Percentiles rank a stretch among this genome's conserved stretches.
phyloP scores from a whole-genome alignment of 2,329 filamentous ascomycete genomes.

The Microdochium trichocladiopsis region DNA sequence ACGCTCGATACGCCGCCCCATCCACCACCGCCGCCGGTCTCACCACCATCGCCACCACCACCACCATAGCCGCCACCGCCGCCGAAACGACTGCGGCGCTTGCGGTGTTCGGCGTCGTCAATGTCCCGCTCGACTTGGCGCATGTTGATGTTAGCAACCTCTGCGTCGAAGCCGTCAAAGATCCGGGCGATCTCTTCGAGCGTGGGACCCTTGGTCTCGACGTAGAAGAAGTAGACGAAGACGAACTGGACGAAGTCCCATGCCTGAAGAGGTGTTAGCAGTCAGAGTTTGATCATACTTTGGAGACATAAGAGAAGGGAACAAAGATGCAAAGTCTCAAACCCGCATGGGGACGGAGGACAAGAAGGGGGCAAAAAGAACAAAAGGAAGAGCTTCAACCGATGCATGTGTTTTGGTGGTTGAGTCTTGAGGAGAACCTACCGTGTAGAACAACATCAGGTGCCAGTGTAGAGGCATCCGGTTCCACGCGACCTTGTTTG shows the following conservation, averaged over 20 bases:
- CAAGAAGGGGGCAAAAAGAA: too few relatives aligned
- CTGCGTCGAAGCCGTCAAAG: slow-evolving; percentile 58
- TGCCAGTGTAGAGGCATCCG: slow-evolving; percentile 54
- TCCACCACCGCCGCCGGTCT: not conserved
- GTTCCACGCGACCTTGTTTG: slow-evolving; percentile 57
- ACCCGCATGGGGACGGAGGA: too few relatives aligned
- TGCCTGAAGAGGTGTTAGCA: slow-evolving; percentile 17
- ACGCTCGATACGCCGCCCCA: not conserved
- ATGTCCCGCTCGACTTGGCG: slow-evolving; percentile 50
- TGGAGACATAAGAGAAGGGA: slow-evolving; percentile 2
- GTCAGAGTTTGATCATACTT: slow-evolving; percentile 2
- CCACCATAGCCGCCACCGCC: not conserved
- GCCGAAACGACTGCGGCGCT: not conserved
- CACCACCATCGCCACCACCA: not conserved
- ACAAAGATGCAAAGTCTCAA: too few relatives aligned
- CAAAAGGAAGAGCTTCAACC: too few relatives aligned
- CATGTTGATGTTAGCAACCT: slow-evolving; percentile 44
- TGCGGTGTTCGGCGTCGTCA: not conserved
- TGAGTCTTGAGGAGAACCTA: slow-evolving; percentile 16
- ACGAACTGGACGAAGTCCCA: slow-evolving; percentile 54
- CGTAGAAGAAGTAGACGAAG: slow-evolving; percentile 60
- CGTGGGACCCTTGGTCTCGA: slow-evolving; percentile 64
- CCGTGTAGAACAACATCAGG: slow-evolving; percentile 59
- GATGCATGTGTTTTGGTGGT: too few relatives aligned
- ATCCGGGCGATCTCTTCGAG: slow-evolving; percentile 65